Evolutionary conservation across 441 rosid species (phyloP).

Genomic region (Gossypium laxum): DNA sequence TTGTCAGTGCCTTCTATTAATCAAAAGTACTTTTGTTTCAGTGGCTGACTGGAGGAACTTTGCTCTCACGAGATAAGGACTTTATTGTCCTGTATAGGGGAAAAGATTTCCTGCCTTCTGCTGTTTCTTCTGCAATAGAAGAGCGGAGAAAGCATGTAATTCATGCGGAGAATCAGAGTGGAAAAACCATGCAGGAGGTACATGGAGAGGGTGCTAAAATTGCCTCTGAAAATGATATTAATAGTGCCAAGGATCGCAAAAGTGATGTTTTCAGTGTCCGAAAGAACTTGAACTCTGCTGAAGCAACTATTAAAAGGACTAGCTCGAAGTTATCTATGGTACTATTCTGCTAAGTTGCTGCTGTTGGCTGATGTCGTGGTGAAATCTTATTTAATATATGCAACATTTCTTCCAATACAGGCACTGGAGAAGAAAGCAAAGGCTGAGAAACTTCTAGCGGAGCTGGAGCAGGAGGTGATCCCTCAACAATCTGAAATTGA

Average conservation of each 20-base stretch:
- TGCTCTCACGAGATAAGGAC: constrained; percentile 77
- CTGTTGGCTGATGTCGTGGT: background rate
- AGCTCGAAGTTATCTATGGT: constrained; percentile 65
- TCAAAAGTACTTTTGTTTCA: constrained; percentile 30
- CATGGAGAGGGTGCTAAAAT: constrained; percentile 16
- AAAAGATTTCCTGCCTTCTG: constrained; percentile 86
- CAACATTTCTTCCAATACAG: constrained; percentile 32
- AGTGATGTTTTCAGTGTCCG: constrained; percentile 23
- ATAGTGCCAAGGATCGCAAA: constrained; percentile 17
- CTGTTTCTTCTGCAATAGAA: constrained; percentile 78
- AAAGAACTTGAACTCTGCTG: constrained; percentile 31
- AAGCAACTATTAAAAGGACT: constrained; percentile 49
- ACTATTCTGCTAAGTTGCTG: constrained; percentile 25
- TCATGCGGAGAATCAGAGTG: constrained; percentile 27
- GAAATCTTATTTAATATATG: constrained; percentile 14
- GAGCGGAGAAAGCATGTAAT: constrained; percentile 51
- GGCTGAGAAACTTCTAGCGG: constrained; percentile 68
- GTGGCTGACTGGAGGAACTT: constrained; percentile 84
- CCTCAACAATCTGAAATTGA: constrained; percentile 47
- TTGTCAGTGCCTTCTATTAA: constrained; percentile 5
- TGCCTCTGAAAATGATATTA: constrained; percentile 22
- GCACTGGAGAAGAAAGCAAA: constrained; percentile 69
- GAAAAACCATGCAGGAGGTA: constrained; percentile 20
- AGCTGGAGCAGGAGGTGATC: constrained; percentile 40
- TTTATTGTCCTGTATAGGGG: constrained; percentile 83